These are phyloP conservation scores for Ramaria rubella DNA, from an alignment of 768 basidiomycete species.

Conservation along the genomic window DNA sequence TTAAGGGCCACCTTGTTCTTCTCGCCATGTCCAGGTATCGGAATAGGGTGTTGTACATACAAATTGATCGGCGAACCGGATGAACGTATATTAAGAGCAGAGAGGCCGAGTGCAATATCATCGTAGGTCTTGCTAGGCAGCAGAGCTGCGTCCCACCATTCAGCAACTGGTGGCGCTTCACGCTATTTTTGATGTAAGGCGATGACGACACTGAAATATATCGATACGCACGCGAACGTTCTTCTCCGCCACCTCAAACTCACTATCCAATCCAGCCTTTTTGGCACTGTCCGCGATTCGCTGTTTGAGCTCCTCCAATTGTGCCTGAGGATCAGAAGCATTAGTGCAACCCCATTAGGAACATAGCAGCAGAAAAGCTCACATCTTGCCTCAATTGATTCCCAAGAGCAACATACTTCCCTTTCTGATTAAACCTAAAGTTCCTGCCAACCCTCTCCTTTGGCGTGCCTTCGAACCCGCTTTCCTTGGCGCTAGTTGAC, in stretches of 20 bases:
- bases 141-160: conserved; percentile 96
- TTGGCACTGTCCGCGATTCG: conserved; percentile 88
- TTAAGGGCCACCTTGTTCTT: conserved; percentile 74
- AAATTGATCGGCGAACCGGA: conserved; percentile 73
- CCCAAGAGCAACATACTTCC: conserved; percentile 56
- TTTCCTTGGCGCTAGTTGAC: conserved; percentile 19
- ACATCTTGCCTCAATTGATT: conserved; percentile 48
- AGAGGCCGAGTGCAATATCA: conserved; percentile 56
- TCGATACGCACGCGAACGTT: conserved; percentile 62
- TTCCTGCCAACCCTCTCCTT: conserved; percentile 61
- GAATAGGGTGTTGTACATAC: conserved; percentile 95
- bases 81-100: conserved; percentile 56
- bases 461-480: conserved; percentile 59
- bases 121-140: conserved; percentile 76
- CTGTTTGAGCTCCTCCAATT: conserved; percentile 87
- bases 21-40: conserved; percentile 85
- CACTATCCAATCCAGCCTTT: conserved; percentile 92
- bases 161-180: conserved; percentile 78
- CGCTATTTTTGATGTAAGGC: conserved; percentile 40
- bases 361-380: conserved; percentile 37
- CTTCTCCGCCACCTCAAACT: conserved; percentile 86
- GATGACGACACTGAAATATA: neutral
- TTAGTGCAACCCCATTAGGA: conserved; percentile 32
- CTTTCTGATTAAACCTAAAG: conserved; percentile 87
- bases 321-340: conserved; percentile 36